Base-by-base conservation (phyloP, 2,329 filamentous ascomycete species). In the Beauveria australis region DNA sequence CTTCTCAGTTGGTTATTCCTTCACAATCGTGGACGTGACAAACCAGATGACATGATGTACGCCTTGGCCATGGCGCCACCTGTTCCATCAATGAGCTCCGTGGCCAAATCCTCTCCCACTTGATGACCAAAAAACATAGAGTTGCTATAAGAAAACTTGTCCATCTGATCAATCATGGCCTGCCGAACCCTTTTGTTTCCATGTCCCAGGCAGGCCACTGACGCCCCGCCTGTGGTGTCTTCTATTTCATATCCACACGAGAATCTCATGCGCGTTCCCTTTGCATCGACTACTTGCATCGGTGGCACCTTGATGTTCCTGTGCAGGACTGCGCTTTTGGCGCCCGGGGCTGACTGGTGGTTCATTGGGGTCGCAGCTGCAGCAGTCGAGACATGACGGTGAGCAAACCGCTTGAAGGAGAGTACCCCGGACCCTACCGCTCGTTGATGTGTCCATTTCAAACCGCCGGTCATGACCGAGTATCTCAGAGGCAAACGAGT, bases 211-310 rank as follows among this genome's bases (percentile, higher is more conserved):
- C 59, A 61, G 24, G 59, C 53, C 9, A 61, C 59, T 7, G 52
- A 24, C 6, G 59, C 59, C 18, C 59, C 59, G 40, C 53, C 43
- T 9, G 59, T 61, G 2, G 53, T 57, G 47, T 61, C 59, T 16
- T 61, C 53, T 14, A 61, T 16, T n/a, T 46, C 47, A 33, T 46
- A 46, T 9, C 59, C 59, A 43, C 40, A 40, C 5, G 53, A 57
- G 16, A 61, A 61, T 3, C 24, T 28, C 22, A 61, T 46, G 3
- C 28, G 33, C 9, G 53, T 61, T 33, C 59, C 59, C 8, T 57
- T 75, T 64, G 82, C 79, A 0, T 82, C 83, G 1, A 74, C 74
- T 1, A 83, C 73, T 48, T 59, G 43, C 52, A 55, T 10, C 7
- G 59, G 53, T 16, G n/a, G 10, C 2, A 8, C 10, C 24, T 55